Evolutionary conservation across 1,139 yeast species (phyloP).

Genomic region (Hemisphaericaspora xylofermentans): DNA sequence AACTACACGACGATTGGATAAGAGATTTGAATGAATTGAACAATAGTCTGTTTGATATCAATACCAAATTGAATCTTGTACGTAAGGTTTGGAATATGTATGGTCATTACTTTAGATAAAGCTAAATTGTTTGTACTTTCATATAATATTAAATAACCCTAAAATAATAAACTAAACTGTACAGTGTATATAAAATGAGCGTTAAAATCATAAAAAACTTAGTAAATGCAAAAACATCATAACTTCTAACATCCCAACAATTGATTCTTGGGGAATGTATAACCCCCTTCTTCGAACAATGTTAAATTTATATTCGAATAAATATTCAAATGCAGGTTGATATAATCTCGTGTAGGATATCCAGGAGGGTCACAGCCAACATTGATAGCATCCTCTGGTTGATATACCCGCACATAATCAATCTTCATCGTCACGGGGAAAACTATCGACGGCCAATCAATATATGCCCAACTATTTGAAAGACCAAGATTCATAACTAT

Average conservation of each 20-base stretch:
- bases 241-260: constrained; percentile 16
- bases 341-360: constrained; percentile 75
- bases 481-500: constrained; percentile 75
- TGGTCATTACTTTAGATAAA: constrained; percentile 35
- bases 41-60: constrained; percentile 25
- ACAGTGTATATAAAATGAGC: not conserved
- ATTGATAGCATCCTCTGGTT: constrained; percentile 52
- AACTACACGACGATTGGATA: constrained; percentile 49
- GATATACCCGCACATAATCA: constrained; percentile 79
- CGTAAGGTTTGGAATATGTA: constrained; percentile 58
- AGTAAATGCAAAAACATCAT: not conserved
- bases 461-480: constrained; percentile 80
- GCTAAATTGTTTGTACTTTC: not conserved
- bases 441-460: constrained; percentile 67
- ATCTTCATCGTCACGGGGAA: constrained; percentile 70
- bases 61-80: constrained; percentile 43
- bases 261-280: constrained; percentile 52
- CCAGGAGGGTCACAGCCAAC: constrained; percentile 75
- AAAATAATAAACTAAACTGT: not conserved
- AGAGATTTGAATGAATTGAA: constrained; percentile 56
- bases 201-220: not conserved
- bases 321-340: constrained; percentile 59
- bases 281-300: constrained; percentile 67
- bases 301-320: constrained; percentile 66
- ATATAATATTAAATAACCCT: not conserved